Evolutionary conservation across 805 yeast species (phyloP).

Genomic region (Saccharomycopsis sp.): DNA sequence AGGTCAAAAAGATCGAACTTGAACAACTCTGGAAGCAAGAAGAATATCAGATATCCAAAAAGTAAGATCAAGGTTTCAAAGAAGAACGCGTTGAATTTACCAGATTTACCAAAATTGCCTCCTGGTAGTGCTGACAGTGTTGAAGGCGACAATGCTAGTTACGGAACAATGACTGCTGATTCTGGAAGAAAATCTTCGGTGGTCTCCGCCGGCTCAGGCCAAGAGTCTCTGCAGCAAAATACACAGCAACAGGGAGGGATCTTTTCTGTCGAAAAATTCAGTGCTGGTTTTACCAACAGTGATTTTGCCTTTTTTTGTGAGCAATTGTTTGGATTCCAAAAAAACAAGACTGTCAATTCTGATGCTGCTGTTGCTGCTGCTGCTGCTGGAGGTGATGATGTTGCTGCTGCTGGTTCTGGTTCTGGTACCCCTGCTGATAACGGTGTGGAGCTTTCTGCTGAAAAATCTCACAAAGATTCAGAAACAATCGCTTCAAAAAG

Average conservation of each 20-base stretch:
- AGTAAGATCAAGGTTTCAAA: constrained; percentile 1
- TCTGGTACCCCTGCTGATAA: too few relatives aligned
- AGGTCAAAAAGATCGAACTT: constrained; percentile 11
- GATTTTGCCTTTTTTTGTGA: constrained; percentile 27
- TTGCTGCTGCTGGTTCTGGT: too few relatives aligned
- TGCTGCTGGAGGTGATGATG: too few relatives aligned
- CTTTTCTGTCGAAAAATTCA: too few relatives aligned
- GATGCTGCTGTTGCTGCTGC: too few relatives aligned
- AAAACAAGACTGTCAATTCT: neutral
- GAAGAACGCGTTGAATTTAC: constrained; percentile 16
- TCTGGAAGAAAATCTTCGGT: neutral
- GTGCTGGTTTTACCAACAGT: constrained; percentile 20
- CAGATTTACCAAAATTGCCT: constrained; percentile 25
- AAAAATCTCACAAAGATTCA: too few relatives aligned
- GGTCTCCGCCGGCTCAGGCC: neutral
- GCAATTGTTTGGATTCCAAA: constrained; percentile 25
- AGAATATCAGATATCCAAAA: constrained; percentile 7
- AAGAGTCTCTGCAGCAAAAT: too few relatives aligned
- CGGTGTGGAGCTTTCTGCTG: too few relatives aligned
- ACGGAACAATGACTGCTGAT: neutral
- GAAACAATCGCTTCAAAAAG: too few relatives aligned
- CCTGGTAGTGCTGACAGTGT: neutral
- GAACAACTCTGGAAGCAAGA: constrained; percentile 12
- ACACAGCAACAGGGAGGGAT: neutral
- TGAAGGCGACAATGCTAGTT: neutral